Evolutionary conservation across 176 grass and related monocot species (phyloP), one percentile per base, ranked within the genome.

Genomic region (Ensete ventricosum): DNA sequence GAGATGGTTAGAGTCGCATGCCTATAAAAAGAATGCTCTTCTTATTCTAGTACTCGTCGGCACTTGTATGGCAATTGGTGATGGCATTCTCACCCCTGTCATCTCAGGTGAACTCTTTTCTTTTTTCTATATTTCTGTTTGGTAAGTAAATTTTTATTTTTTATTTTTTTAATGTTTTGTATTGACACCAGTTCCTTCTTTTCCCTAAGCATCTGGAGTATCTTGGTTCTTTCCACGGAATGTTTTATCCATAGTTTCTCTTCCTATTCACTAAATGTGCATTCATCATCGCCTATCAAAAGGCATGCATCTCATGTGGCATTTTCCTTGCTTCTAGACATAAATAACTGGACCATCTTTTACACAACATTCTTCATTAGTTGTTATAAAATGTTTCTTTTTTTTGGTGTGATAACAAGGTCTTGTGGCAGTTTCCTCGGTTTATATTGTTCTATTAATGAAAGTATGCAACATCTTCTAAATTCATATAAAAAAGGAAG

Each of bases 61-160:
- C 72, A 99, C 96, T 75, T 99, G 96, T 87, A 99, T 87, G 84
- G 96, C 96, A 66, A 99, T 99, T 72, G 96, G 96, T 73, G 96
- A 99, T 87, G 96, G 96, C 12, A 99, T 99, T 77, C 91, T 99
- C 81, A 99, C 96, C 77, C 91, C 96, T 71, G 96, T 88, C 57
- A 99, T 99, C 83, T 99, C 96, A 82, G 96, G 96, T 99, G 59
- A 72, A 57, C 63, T 73, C 43, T 65, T 62, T 74, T 20, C n/a
- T 12, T 9, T 69, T 34, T 34, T 24, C 70, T 70, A 64, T 23
- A 64, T 64, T 23, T 26, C 1, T 64, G 1, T 2, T 11, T 64
- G 9, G 21, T 12, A 21, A 25, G 11, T 26, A 3, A 3, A 13
- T n/a, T 12, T 65, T 22, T 27, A 1, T 64, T 22, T 58, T 58